These are phyloP conservation scores for Hyaloscypha variabilis DNA, from an alignment of 495 filamentous ascomycete species.

Conservation along the genomic window DNA sequence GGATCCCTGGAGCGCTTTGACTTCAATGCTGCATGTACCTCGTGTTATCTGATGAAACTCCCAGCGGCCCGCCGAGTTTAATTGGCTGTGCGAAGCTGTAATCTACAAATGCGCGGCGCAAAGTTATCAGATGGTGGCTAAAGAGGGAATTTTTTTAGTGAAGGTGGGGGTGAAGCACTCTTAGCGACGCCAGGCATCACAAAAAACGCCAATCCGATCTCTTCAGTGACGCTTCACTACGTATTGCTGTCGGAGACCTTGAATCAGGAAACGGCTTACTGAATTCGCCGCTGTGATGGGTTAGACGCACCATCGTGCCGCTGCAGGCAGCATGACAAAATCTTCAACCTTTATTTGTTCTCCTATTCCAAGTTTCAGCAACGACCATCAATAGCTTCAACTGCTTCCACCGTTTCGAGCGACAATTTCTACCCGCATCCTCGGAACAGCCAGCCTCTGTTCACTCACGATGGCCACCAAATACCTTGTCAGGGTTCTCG, in stretches of 20 bases:
- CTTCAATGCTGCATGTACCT: no score
- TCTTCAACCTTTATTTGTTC: neutral
- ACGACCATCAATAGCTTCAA: neutral
- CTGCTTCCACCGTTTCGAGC: neutral
- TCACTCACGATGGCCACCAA: slow-evolving; percentile 19
- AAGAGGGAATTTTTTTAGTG: neutral
- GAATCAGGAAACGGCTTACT: neutral
- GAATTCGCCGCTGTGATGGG: neutral
- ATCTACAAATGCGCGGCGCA: no score
- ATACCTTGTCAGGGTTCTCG: slow-evolving; percentile 21
- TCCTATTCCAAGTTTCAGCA: neutral
- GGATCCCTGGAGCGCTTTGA: no score
- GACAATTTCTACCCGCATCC: neutral
- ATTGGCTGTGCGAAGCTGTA: no score
- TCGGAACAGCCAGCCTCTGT: neutral
- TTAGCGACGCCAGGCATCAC: neutral
- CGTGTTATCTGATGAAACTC: no score
- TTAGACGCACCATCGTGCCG: neutral
- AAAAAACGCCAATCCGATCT: slow-evolving; percentile 2
- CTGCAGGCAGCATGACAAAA: neutral
- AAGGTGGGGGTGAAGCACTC: neutral
- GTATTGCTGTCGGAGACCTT: neutral
- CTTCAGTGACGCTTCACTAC: slow-evolving; percentile 12
- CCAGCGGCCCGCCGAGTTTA: no score
- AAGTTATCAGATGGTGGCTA: no score